phyloP scores from a whole-genome alignment of 129 eudicot genomes.

The Heracleum sosnowskyi region DNA sequence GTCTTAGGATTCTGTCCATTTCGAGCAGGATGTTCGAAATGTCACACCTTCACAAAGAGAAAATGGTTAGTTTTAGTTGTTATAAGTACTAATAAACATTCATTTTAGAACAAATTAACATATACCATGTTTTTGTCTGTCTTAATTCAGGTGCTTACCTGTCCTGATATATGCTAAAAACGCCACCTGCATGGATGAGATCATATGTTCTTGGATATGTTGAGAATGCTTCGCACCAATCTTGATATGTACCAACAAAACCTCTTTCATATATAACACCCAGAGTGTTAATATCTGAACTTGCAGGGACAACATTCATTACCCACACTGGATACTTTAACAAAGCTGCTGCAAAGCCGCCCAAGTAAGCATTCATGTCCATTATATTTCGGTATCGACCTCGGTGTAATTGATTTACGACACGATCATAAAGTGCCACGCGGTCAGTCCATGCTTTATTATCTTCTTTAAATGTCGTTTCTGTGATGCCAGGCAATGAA shows the following conservation, averaged over 20 bases:
- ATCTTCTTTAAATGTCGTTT: constrained; percentile 50
- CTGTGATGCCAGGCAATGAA: constrained; percentile 35
- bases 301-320: constrained; percentile 82
- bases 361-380: constrained; percentile 93
- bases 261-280: constrained; percentile 77
- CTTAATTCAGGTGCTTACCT: constrained; percentile 28
- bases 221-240: constrained; percentile 92
- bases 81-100: background rate
- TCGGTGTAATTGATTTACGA: constrained; percentile 31
- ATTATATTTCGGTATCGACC: constrained; percentile 65
- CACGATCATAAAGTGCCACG: constrained; percentile 41
- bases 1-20: constrained; percentile 85
- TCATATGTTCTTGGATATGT: constrained; percentile 97
- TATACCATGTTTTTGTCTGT: background rate
- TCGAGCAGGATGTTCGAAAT: constrained; percentile 63
- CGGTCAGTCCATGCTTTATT: constrained; percentile 57
- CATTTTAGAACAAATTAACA: background rate
- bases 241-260: constrained; percentile 69
- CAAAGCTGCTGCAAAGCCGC: constrained; percentile 90
- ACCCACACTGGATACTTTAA: constrained; percentile 82
- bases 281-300: constrained; percentile 51
- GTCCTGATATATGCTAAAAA: constrained; percentile 76
- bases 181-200: constrained; percentile 73
- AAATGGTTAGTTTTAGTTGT: background rate
- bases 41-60: constrained; percentile 64